These are phyloP conservation scores for Talinum fruticosum DNA, from an alignment of 148 eudicot genomes.

Conservation along the genomic window DNA sequence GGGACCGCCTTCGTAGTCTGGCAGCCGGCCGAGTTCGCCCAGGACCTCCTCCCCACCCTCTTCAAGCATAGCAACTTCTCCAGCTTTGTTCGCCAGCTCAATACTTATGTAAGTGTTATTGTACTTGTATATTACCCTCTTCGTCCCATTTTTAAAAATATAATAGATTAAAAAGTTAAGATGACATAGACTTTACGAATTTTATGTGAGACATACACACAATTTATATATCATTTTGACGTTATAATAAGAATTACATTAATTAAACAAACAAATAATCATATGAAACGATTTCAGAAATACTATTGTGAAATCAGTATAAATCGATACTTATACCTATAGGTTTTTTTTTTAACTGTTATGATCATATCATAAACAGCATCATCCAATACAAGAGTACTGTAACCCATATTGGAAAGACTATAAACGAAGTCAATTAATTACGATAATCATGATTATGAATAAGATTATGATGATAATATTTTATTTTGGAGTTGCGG, in stretches of 20 bases:
- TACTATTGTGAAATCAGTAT: no score
- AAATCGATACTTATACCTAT: no score
- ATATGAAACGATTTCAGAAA: no score
- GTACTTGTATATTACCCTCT: neutral
- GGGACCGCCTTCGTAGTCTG: slow-evolving; percentile 88
- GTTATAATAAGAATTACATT: neutral
- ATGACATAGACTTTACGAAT: no score
- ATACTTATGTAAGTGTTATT: slow-evolving; percentile 69
- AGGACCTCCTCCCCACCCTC: slow-evolving; percentile 82
- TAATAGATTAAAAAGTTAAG: no score
- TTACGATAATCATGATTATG: no score
- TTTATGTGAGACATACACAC: no score
- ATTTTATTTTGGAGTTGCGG: slow-evolving; percentile 7
- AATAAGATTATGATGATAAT: neutral
- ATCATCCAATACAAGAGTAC: neutral
- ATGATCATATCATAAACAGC: neutral
- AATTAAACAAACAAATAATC: no score
- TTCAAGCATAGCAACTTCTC: slow-evolving; percentile 98
- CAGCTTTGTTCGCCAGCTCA: slow-evolving; percentile 94
- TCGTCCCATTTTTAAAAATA: neutral
- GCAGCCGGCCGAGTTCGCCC: slow-evolving; percentile 93
- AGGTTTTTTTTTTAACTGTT: no score
- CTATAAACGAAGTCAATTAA: no score
- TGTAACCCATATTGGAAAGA: neutral
- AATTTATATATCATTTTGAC: neutral